A percentile compares a stretch with the other conserved stretches of the same genome.
These are phyloP conservation scores for Discostella pseudostelligera DNA, from an alignment of 108 stramenopile species.

Conservation along the genomic window DNA sequence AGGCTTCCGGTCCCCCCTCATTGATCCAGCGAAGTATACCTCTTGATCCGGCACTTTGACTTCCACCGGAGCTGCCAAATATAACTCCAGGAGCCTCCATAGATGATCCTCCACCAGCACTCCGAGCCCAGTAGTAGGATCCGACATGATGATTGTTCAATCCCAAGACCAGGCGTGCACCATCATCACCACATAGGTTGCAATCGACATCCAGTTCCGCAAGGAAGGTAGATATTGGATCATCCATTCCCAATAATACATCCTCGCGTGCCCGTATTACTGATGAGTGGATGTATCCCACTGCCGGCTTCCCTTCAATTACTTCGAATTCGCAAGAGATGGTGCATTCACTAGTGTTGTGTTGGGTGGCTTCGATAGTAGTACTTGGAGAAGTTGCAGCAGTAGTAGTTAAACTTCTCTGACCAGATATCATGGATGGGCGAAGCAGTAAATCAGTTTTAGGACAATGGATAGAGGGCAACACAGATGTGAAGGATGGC, in stretches of 20 bases:
- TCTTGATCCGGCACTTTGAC: background rate
- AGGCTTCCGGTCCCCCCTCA: slow-evolving; percentile 38
- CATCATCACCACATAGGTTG: slow-evolving; percentile 10
- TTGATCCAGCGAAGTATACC: slow-evolving; percentile 45
- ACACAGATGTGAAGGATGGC: background rate
- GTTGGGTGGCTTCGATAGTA: slow-evolving; percentile 22
- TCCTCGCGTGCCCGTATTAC: slow-evolving; percentile 44
- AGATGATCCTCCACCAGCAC: slow-evolving; percentile 62
- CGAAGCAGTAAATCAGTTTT: slow-evolving; percentile 22
- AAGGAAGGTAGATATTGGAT: slow-evolving; percentile 49
- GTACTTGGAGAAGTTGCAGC: slow-evolving; percentile 11
- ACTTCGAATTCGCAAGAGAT: slow-evolving; percentile 35
- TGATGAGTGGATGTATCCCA: slow-evolving; percentile 43
- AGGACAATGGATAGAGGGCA: slow-evolving; percentile 31
- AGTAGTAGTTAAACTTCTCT: slow-evolving; percentile 1
- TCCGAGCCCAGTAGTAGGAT: slow-evolving; percentile 78
- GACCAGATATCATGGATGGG: slow-evolving; percentile 34
- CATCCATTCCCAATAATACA: slow-evolving; percentile 22
- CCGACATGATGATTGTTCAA: slow-evolving; percentile 82
- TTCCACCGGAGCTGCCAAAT: slow-evolving; percentile 19
- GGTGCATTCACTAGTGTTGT: too few relatives aligned
- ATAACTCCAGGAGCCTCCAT: slow-evolving; percentile 72
- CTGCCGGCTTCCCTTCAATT: slow-evolving; percentile 30
- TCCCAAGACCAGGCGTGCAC: slow-evolving; percentile 56
- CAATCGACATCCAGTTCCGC: slow-evolving; percentile 49